phyloP scores from a whole-genome alignment of 768 basidiomycete genomes.

The Leccinum boreale region DNA sequence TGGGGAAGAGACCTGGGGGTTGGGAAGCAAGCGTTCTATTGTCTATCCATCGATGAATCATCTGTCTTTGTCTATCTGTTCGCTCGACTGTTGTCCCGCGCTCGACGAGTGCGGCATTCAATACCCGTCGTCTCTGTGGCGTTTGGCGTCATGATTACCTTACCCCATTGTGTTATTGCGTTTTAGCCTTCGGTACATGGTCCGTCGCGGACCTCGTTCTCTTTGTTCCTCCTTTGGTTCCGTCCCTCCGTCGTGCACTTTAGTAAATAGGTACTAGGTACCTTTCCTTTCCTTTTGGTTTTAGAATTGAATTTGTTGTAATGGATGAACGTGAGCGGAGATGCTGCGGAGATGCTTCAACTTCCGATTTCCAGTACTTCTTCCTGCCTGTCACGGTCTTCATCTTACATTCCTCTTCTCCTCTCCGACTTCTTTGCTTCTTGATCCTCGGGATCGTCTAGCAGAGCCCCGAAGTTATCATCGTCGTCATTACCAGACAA shows the following conservation, averaged over 20 bases:
- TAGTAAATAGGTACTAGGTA: constrained; percentile 5
- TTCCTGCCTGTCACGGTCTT: not conserved
- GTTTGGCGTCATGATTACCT: not conserved
- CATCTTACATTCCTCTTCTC: not conserved
- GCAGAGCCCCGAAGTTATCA: not conserved
- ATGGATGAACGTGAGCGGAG: constrained; percentile 13
- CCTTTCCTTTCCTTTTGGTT: constrained; percentile 3
- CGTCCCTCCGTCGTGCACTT: constrained; percentile 2
- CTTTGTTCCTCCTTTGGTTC: not conserved
- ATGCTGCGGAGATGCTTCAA: not conserved
- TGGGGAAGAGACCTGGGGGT: not conserved
- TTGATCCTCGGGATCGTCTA: not conserved
- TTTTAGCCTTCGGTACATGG: not conserved
- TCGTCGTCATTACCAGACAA: not conserved
- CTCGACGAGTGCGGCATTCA: not conserved
- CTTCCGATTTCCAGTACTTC: not conserved
- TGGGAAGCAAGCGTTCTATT: not conserved
- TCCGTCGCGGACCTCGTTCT: not conserved
- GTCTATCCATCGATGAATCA: not conserved
- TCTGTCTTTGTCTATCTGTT: not conserved
- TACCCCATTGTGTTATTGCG: not conserved
- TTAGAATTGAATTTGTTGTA: constrained; percentile 1
- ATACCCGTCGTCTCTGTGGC: not conserved
- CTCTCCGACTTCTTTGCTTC: not conserved
- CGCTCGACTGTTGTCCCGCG: not conserved